Evolutionary conservation across 2,329 filamentous ascomycete genomes (phyloP).

Genomic region (Lachnellula occidentalis): DNA sequence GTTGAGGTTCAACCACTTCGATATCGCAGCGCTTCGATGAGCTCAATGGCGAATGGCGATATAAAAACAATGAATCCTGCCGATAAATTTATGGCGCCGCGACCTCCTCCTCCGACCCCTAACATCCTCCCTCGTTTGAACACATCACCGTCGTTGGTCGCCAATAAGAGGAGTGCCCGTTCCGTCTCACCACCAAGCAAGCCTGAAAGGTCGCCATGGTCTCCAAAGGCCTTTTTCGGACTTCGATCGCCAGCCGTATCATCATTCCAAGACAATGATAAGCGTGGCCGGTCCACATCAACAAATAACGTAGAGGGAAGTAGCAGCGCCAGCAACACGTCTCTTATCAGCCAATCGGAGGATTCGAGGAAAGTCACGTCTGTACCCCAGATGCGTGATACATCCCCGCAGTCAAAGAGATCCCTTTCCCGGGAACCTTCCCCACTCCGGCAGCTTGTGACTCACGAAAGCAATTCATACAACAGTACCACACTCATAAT

Average conservation of each 20-base stretch:
- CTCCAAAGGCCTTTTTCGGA: conserved; percentile 26
- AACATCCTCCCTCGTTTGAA: conserved; percentile 36
- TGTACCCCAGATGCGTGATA: conserved; percentile 15
- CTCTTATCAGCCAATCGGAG: conserved; percentile 2
- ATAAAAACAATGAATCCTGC: conserved; percentile 72
- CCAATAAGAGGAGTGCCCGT: conserved; percentile 21
- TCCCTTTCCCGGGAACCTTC: conserved; percentile 37
- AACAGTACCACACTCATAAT: conserved; percentile 39
- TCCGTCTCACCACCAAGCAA: conserved; percentile 26
- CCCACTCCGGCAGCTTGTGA: conserved; percentile 35
- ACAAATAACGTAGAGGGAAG: conserved; percentile 9
- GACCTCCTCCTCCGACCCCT: conserved; percentile 50
- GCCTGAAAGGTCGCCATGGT: conserved; percentile 25
- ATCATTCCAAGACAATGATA: conserved; percentile 8
- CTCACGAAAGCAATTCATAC: conserved; percentile 35
- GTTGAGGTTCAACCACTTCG: conserved; percentile 55
- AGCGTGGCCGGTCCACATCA: conserved; percentile 22
- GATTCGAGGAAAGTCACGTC: conserved; percentile 12
- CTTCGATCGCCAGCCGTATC: conserved; percentile 15
- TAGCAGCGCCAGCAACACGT: conserved; percentile 7
- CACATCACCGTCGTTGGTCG: conserved; percentile 36
- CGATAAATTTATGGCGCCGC: conserved; percentile 68
- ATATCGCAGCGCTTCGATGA: conserved; percentile 60
- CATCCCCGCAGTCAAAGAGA: conserved; percentile 17
- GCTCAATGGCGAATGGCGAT: conserved; percentile 51